phyloP scores from a whole-genome alignment of 352 stramenopile species.

The Pythium aquatile region DNA sequence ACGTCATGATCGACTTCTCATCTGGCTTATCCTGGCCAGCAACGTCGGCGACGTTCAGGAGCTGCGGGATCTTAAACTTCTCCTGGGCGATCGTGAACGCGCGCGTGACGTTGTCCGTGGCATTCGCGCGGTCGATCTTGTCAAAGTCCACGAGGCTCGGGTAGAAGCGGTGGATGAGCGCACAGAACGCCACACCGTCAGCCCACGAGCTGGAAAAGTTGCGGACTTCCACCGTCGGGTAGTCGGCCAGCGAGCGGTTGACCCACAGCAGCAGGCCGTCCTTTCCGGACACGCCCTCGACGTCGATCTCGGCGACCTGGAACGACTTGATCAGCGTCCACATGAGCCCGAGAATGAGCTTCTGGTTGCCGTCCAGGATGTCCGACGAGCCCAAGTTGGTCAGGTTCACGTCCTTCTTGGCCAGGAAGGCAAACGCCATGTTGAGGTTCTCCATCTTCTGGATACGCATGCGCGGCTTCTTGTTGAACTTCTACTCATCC shows the following conservation, averaged over 20 bases:
- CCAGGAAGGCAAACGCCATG: conserved; percentile 88
- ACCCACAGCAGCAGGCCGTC: conserved; percentile 90
- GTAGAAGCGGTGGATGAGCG: conserved; percentile 89
- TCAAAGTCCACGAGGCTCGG: conserved; percentile 86
- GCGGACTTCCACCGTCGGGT: conserved; percentile 79
- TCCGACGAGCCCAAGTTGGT: conserved; percentile 92
- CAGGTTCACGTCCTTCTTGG: conserved; percentile 87
- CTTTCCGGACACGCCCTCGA: conserved; percentile 89
- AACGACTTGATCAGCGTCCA: conserved; percentile 93
- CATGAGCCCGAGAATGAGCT: conserved; percentile 90
- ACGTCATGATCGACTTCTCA: conserved; percentile 92
- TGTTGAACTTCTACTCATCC: conserved; percentile 84
- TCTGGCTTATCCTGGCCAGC: conserved; percentile 83
- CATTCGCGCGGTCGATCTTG: conserved; percentile 57
- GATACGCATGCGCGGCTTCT: conserved; percentile 91
- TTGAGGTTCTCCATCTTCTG: conserved; percentile 93
- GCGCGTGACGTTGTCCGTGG: conserved; percentile 71
- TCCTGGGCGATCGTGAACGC: conserved; percentile 84
- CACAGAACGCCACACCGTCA: conserved; percentile 88
- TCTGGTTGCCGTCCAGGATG: conserved; percentile 90
- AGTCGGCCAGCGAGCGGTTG: conserved; percentile 84
- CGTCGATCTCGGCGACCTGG: conserved; percentile 81
- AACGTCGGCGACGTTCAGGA: conserved; percentile 87
- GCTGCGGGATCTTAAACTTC: conserved; percentile 85
- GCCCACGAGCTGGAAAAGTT: conserved; percentile 90